A percentile compares a stretch with the other conserved stretches of the same genome.
Evolutionary conservation across 768 basidiomycete genomes (phyloP).

Genomic region (Lactarius indigo): DNA sequence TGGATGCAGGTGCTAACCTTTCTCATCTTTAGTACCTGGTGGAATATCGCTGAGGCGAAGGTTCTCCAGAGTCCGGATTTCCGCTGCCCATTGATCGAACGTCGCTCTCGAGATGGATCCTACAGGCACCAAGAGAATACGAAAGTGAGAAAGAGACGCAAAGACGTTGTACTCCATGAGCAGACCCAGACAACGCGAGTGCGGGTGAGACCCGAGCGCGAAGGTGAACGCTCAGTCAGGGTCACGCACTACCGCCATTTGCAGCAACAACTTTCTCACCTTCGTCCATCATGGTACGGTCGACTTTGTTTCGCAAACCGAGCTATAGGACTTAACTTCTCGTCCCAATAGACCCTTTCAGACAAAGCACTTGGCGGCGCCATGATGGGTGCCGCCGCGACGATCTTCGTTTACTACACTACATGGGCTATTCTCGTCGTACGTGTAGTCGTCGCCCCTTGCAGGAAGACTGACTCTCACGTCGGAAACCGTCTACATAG

Average conservation of each 20-base stretch:
- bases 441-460: conserved; percentile 31
- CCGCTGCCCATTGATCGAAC: conserved; percentile 70
- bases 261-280: background rate
- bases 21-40: conserved; percentile 70
- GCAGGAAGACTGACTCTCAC: conserved; percentile 8
- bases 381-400: conserved; percentile 75
- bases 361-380: conserved; percentile 77
- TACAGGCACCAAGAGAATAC: conserved; percentile 82
- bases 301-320: background rate
- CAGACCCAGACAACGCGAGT: background rate
- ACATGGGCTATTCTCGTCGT: conserved; percentile 88
- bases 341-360: conserved; percentile 54
- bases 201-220: background rate
- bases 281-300: conserved; percentile 10
- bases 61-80: conserved; percentile 69
- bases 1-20: conserved; percentile 44
- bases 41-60: conserved; percentile 83
- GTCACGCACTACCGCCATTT: background rate
- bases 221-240: background rate
- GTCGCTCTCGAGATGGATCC: conserved; percentile 64
- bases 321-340: background rate
- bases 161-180: conserved; percentile 70
- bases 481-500: conserved; percentile 34
- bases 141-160: conserved; percentile 81
- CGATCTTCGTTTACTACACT: conserved; percentile 88